phyloP scores from a whole-genome alignment of 768 basidiomycete species.

The Obba rivulosa region DNA sequence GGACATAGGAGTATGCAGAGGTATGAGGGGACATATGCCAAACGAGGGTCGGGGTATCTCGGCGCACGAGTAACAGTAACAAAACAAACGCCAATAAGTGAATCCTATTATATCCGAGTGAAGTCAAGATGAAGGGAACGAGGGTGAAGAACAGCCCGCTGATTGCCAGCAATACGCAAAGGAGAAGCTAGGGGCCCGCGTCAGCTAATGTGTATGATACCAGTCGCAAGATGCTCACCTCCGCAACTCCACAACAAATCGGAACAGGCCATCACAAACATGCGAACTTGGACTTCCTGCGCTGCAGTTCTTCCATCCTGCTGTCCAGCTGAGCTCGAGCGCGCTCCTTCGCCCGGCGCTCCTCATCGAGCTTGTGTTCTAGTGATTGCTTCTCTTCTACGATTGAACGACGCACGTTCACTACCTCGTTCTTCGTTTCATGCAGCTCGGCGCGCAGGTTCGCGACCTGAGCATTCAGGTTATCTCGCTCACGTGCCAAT shows the following conservation, averaged over 20 bases:
- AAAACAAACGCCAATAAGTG: not conserved
- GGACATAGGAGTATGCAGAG: too few relatives aligned
- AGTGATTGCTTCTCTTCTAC: conserved; percentile 87
- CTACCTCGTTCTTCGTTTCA: conserved; percentile 77
- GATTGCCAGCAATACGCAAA: not conserved
- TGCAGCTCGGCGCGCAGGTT: conserved; percentile 65
- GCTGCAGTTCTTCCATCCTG: conserved; percentile 79
- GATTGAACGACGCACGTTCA: conserved; percentile 68
- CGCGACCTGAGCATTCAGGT: conserved; percentile 58
- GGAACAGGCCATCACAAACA: conserved; percentile 56
- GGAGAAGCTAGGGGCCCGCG: too few relatives aligned
- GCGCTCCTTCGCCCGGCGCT: conserved; percentile 84
- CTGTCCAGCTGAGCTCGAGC: conserved; percentile 82
- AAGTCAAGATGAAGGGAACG: not conserved
- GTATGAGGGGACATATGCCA: conserved; percentile 9
- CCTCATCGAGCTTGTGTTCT: conserved; percentile 79
- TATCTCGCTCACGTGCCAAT: conserved; percentile 80
- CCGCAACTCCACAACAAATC: not conserved
- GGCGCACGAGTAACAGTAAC: conserved; percentile 6
- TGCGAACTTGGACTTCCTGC: conserved; percentile 89
- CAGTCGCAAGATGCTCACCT: not conserved
- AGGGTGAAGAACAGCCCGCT: not conserved
- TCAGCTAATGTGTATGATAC: too few relatives aligned
- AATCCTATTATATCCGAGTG: not conserved
- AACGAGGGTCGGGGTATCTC: conserved; percentile 17